phyloP scores from a whole-genome alignment of 2,329 filamentous ascomycete species.

The Simplicillium aogashimaense region DNA sequence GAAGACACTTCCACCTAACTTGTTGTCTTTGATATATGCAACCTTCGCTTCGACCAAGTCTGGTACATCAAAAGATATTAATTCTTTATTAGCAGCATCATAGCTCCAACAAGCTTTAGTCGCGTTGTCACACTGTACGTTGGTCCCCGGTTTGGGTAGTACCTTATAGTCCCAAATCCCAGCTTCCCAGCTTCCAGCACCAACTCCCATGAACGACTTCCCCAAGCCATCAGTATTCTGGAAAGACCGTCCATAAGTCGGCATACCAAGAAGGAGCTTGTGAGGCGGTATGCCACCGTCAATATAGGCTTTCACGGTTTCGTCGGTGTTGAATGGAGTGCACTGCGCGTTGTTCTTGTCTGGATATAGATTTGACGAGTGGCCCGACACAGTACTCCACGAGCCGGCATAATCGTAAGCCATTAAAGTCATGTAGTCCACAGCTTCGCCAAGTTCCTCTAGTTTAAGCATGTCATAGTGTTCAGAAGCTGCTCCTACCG shows the following conservation, averaged over 20 bases:
- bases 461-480: slow-evolving; percentile 41
- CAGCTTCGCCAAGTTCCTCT: slow-evolving; percentile 31
- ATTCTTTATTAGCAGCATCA: slow-evolving; percentile 40
- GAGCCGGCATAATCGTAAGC: slow-evolving; percentile 69
- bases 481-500: slow-evolving; percentile 36
- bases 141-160: not conserved
- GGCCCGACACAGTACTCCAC: slow-evolving; percentile 55
- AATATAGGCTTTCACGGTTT: slow-evolving; percentile 57
- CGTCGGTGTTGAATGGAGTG: slow-evolving; percentile 61
- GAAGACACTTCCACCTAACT: slow-evolving; percentile 67
- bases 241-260: slow-evolving; percentile 31
- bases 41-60: slow-evolving; percentile 48
- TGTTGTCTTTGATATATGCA: slow-evolving; percentile 45
- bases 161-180: not conserved
- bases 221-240: not conserved
- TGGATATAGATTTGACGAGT: slow-evolving; percentile 62
- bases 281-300: slow-evolving; percentile 46
- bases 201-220: not conserved
- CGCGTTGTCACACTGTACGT: slow-evolving; percentile 36
- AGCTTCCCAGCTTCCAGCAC: not conserved
- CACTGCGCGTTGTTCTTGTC: slow-evolving; percentile 39
- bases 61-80: slow-evolving; percentile 60
- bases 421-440: slow-evolving; percentile 60
- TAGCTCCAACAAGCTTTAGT: slow-evolving; percentile 59
- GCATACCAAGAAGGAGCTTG: slow-evolving; percentile 72